Percentiles rank a stretch among this genome's conserved stretches.
Conservation (phyloP, 2,329 filamentous ascomycete species). For the Phialophora chinensis region DNA sequence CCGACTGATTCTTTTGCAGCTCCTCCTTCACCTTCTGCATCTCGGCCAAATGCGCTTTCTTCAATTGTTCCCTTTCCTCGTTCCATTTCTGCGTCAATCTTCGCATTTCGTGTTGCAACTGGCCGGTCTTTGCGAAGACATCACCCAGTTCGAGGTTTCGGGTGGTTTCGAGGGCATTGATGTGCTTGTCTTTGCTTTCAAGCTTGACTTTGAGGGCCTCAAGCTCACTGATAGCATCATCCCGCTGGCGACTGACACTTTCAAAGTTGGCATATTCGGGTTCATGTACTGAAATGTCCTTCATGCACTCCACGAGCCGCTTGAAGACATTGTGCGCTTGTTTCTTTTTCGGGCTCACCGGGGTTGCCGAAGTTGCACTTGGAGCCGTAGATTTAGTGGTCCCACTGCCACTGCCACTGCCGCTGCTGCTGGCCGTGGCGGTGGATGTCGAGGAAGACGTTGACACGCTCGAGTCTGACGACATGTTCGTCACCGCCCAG, state of each 20-base stretch:
- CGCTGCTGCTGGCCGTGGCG: too few species aligned
- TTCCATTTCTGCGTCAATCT: too few species aligned
- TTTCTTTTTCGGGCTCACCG: not conserved
- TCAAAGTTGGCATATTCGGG: not conserved
- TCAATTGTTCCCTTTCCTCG: not conserved
- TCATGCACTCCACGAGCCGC: not conserved
- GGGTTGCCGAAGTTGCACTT: not conserved
- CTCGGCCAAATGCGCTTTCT: not conserved
- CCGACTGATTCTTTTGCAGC: not conserved
- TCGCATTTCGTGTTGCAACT: not conserved
- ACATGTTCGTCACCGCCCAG: not conserved
- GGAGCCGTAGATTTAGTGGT: not conserved
- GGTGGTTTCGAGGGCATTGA: not conserved
- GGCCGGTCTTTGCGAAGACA: not conserved
- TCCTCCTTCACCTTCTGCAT: not conserved
- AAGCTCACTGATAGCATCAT: not conserved
- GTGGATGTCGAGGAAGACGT: not conserved
- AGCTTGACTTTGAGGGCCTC: not conserved
- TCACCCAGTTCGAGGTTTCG: not conserved
- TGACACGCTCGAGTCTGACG: not conserved
- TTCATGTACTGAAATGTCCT: not conserved
- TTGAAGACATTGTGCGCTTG: not conserved
- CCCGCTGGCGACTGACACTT: not conserved
- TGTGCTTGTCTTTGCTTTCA: not conserved
- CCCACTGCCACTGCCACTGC: not conserved